Evolutionary conservation across 352 stramenopile genomes (phyloP).

Genomic region (Globisporangium perplexum): DNA sequence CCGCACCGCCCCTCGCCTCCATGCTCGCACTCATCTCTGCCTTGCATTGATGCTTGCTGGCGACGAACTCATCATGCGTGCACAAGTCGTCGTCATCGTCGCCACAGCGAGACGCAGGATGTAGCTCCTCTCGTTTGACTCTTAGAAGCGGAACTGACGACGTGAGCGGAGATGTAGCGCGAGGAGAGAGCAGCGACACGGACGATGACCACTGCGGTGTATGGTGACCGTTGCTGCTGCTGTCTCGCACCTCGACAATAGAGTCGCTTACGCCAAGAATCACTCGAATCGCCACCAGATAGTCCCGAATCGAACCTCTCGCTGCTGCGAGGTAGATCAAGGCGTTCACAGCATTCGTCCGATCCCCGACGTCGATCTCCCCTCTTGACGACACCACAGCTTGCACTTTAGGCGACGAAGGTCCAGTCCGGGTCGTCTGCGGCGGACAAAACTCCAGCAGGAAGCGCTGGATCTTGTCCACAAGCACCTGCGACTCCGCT

Average conservation of each 20-base stretch:
- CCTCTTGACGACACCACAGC: constrained; percentile 14
- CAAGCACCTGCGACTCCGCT: constrained; percentile 15
- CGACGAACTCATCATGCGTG: background rate
- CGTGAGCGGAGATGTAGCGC: constrained; percentile 15
- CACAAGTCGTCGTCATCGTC: background rate
- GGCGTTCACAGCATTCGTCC: constrained; percentile 44
- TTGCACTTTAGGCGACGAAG: constrained; percentile 29
- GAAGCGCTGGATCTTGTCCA: constrained; percentile 38
- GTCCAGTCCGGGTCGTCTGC: background rate
- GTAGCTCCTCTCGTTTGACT: constrained; percentile 4
- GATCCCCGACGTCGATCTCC: constrained; percentile 29
- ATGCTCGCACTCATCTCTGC: background rate
- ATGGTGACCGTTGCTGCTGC: constrained; percentile 1
- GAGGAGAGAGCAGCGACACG: constrained; percentile 14
- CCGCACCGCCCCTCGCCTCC: background rate
- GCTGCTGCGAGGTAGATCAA: constrained; percentile 52
- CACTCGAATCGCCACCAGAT: constrained; percentile 47
- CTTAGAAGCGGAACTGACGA: constrained; percentile 23
- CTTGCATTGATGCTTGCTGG: background rate
- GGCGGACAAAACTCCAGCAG: constrained; percentile 36
- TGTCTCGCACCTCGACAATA: constrained; percentile 18
- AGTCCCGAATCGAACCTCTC: constrained; percentile 42
- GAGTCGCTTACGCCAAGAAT: constrained; percentile 36
- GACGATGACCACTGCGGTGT: background rate
- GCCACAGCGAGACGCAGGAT: background rate